Evolutionary conservation across 2,329 filamentous ascomycete species (phyloP), one percentile per base, ranked within the genome.

Genomic region (Westerdykella sp.): DNA sequence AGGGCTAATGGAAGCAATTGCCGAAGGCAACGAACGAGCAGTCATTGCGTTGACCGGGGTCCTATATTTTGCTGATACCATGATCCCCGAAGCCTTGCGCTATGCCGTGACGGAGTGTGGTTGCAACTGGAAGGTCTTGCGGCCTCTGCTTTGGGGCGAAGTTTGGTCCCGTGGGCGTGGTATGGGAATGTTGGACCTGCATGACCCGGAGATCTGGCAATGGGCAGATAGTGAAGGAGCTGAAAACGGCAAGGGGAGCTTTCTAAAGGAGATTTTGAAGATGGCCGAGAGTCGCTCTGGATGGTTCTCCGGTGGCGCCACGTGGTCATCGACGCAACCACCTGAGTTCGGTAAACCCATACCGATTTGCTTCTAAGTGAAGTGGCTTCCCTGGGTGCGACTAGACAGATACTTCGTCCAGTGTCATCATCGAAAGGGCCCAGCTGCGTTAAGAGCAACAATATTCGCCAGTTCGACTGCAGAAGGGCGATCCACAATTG

Each of bases 91-190:
- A 0, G 39, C 55, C 34, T 28, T 67, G 25, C 51, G 57, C 11
- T 55, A 57, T 47, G 62, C 63, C 7, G 57, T 63, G 6, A 44
- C 60, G 10, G 48, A 62, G 3, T 62, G 54, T 40, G 56, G 53
- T 13, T 63, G 62, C 47, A 39, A 59, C 9, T 34, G 59, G 40
- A 58, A 56, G 34, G 55, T 60, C 14, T 15, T 66, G 5, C 50
- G 62, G 5, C 63, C 65, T 32, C 42, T 67, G 4, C 48, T 66
- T 1, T 66, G 60, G 54, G 66, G 65, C 21, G 60, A 60, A 6
- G 62, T 65, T 40, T 62, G 65, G 21, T 42, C 60, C 18, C 55
- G 54, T 10, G 38, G 37, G 14, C 43, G 46, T 3, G 40, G 52
- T 2, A 49, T 45, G 25, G 55, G 51, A 1, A 32, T 41, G 1